Evolutionary conservation across 257 asterid species (phyloP).

Genomic region (Solanum ahanhuiri): DNA sequence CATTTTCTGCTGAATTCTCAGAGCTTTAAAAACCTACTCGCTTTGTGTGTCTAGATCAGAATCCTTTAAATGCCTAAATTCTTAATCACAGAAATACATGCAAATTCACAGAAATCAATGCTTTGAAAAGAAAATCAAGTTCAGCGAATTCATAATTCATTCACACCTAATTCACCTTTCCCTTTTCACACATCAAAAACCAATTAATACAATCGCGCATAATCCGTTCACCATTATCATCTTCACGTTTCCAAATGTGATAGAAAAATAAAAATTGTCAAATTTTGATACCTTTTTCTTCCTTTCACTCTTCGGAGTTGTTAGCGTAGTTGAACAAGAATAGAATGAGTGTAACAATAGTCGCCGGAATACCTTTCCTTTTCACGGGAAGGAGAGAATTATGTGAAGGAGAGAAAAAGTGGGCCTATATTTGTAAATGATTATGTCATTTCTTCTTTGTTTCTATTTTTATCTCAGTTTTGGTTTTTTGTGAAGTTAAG

Average conservation of each 20-base stretch:
- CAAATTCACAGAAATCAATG: not conserved
- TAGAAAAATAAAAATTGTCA: not conserved
- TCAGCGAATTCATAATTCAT: not conserved
- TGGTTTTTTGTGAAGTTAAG: not conserved
- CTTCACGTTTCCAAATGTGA: not conserved
- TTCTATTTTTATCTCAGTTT: not conserved
- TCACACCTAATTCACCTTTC: not conserved
- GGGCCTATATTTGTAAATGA: not conserved
- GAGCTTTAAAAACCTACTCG: not conserved
- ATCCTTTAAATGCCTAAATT: not conserved
- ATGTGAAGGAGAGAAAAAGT: not conserved
- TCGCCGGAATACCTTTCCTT: not conserved
- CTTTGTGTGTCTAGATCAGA: constrained; percentile 1
- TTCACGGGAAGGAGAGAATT: not conserved
- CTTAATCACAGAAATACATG: not conserved
- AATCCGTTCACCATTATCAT: not conserved
- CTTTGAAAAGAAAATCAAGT: not conserved
- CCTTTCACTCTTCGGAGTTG: not conserved
- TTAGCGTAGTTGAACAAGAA: not conserved
- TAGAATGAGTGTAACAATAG: not conserved
- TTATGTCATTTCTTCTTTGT: not conserved
- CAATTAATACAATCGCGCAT: not conserved
- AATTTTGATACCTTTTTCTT: not conserved
- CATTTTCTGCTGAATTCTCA: not conserved
- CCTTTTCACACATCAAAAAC: not conserved